Evolutionary conservation across 1,139 yeast genomes (phyloP).

Genomic region (Maudiozyma humilis): DNA sequence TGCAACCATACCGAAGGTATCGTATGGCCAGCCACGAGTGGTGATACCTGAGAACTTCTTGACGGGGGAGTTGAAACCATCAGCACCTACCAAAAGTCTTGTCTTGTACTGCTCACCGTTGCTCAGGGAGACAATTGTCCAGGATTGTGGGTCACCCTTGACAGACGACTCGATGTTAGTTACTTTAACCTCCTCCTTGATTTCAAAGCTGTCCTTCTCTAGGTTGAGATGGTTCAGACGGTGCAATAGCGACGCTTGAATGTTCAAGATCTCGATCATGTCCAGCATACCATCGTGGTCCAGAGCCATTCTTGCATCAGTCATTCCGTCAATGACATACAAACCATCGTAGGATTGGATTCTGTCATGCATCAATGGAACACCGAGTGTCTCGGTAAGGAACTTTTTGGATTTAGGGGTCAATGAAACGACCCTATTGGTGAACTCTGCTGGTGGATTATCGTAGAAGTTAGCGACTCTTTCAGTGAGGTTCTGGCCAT

Average conservation of each 20-base stretch:
- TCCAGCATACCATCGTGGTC: constrained; percentile 36
- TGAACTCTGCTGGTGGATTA: constrained; percentile 50
- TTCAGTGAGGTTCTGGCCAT: constrained; percentile 50
- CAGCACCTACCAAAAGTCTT: constrained; percentile 83
- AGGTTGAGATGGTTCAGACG: constrained; percentile 12
- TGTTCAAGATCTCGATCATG: constrained; percentile 82
- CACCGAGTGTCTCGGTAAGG: constrained; percentile 63
- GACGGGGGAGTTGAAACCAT: constrained; percentile 93
- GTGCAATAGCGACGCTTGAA: constrained; percentile 46
- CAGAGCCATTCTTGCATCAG: constrained; percentile 62
- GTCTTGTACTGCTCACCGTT: constrained; percentile 60
- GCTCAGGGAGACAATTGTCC: constrained; percentile 72
- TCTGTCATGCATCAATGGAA: constrained; percentile 66
- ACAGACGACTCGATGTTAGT: constrained; percentile 36
- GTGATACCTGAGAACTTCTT: constrained; percentile 72
- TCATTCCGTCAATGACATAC: constrained; percentile 78
- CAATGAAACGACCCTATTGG: constrained; percentile 77
- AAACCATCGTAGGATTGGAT: constrained; percentile 73
- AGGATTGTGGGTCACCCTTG: constrained; percentile 37
- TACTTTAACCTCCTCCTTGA: constrained; percentile 63
- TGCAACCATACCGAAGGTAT: constrained; percentile 85
- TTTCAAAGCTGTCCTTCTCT: constrained; percentile 31
- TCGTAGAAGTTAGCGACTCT: constrained; percentile 45
- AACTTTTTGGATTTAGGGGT: constrained; percentile 73
- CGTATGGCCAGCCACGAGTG: constrained; percentile 88